Evolutionary conservation across 805 yeast genomes (phyloP).

Genomic region (Nakazawaea ishiwadae): DNA sequence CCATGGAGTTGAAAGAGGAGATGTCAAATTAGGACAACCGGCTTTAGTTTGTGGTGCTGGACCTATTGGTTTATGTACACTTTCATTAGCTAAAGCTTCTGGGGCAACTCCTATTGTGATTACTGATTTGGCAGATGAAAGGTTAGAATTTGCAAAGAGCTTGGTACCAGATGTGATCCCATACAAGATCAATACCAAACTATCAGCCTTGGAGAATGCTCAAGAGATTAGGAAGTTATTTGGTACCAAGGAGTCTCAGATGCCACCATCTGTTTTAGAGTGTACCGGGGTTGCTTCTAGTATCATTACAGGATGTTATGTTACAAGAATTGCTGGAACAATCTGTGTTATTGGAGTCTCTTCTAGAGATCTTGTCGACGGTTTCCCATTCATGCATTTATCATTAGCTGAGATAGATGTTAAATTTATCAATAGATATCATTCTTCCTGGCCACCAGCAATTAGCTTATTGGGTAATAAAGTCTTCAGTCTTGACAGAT

Average conservation of each 20-base stretch:
- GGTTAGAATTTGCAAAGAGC: conserved; percentile 42
- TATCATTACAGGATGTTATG: conserved; percentile 41
- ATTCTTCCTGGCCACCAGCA: conserved; percentile 54
- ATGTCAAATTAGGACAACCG: conserved; percentile 44
- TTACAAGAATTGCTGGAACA: conserved; percentile 42
- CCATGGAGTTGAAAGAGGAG: conserved; percentile 46
- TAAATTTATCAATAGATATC: conserved; percentile 48
- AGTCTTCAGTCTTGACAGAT: conserved; percentile 36
- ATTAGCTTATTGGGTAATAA: conserved; percentile 42
- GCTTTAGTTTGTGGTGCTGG: conserved; percentile 51
- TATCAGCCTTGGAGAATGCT: conserved; percentile 33
- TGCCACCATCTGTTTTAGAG: conserved; percentile 43
- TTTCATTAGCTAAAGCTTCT: conserved; percentile 43
- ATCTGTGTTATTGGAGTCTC: conserved; percentile 51
- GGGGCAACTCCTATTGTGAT: conserved; percentile 51
- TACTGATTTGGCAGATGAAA: conserved; percentile 40
- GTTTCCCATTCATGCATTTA: conserved; percentile 51
- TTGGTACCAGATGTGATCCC: conserved; percentile 43
- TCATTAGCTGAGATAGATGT: conserved; percentile 48
- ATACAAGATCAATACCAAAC: conserved; percentile 32
- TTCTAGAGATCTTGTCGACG: conserved; percentile 32
- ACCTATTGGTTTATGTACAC: conserved; percentile 51
- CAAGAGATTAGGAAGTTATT: conserved; percentile 28
- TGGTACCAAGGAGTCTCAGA: conserved; percentile 30
- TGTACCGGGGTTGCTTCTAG: conserved; percentile 52